Evolutionary conservation across 768 basidiomycete genomes (phyloP).

Genomic region (Tricholoma bakamatsutake): DNA sequence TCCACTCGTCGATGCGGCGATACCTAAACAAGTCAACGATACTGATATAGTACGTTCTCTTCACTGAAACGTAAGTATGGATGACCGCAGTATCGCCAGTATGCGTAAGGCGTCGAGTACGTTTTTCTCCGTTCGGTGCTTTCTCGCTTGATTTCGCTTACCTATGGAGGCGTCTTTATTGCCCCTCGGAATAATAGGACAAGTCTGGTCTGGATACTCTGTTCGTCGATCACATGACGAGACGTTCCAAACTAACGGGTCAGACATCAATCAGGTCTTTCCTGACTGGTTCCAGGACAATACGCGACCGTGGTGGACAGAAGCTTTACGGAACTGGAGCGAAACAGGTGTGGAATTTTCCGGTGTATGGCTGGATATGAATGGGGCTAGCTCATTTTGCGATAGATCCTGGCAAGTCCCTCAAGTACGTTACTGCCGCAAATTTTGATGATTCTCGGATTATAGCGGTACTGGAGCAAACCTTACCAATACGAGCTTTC

Average conservation of each 20-base stretch:
- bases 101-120: constrained; percentile 56
- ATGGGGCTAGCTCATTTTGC: constrained; percentile 62
- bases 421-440: not conserved
- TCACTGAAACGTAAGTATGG: not conserved
- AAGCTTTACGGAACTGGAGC: constrained; percentile 52
- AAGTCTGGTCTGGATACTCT: constrained; percentile 76
- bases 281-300: constrained; percentile 58
- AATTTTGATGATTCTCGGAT: constrained; percentile 3
- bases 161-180: constrained; percentile 56
- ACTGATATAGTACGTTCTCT: constrained; percentile 51
- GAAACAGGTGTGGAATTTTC: constrained; percentile 48
- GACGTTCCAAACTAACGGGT: not conserved
- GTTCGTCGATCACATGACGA: constrained; percentile 25
- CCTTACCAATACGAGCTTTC: constrained; percentile 48
- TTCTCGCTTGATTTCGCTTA: not conserved
- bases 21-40: constrained; percentile 49
- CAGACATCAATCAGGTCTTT: constrained; percentile 35
- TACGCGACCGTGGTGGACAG: constrained; percentile 54
- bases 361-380: constrained; percentile 70
- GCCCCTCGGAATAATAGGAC: constrained; percentile 67
- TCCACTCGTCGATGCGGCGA: constrained; percentile 64
- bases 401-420: constrained; percentile 45
- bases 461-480: constrained; percentile 52
- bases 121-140: constrained; percentile 11
- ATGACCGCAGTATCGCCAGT: constrained; percentile 54